Base-by-base conservation (phyloP, 371 early-diverging fungal genomes). In the Mortierella sp. region DNA sequence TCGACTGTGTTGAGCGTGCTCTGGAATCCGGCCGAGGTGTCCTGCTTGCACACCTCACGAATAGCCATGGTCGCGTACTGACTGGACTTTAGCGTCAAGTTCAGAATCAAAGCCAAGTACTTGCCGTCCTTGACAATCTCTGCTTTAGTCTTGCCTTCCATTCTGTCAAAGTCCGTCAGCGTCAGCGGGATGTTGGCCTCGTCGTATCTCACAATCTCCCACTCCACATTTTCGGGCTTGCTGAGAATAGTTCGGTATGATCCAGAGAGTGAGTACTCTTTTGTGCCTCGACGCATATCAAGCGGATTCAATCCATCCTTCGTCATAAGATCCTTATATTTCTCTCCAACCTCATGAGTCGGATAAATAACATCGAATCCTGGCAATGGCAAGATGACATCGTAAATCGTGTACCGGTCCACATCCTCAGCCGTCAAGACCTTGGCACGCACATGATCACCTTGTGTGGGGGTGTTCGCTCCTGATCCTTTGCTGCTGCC, bases 41-140 rank as follows among this genome's bases (percentile, higher is more conserved):
- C 93, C 34, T 84, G 79, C 62, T 92, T 91, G 80, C 93, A 90
- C 19, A 97, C 82, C 81, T 99, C 99, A 30, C 99, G 87, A 50
- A 99, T 79, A 21, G 94, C 93, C 97, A 98, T 97, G 1, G 99
- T 99, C 8, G 99, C 99, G 80, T 99, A 99, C 55, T 92, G 89
- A 41, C 96, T 93, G 1, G 94, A 79, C 14, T 80, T 83, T 52
- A 99, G 82, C 4, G 89, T 90, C 67, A 99, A 90, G 55, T 85
- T 83, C 30, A 97, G 79, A 31, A 90, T 83, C 39, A 97, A 72
- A 4, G 93, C 97, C 42, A 92, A 54, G 43, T 85, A 79, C 50
- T 85, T 81, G n/a, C 94, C 95, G 30, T 63, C 46, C 15, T 44
- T 11, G 27, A 52, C 58, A 4, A 5, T 37, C 37, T 60, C 57